Evolutionary conservation across 768 basidiomycete genomes (phyloP), one percentile per base, ranked within the genome.

Genomic region (Mycena capillaripes): DNA sequence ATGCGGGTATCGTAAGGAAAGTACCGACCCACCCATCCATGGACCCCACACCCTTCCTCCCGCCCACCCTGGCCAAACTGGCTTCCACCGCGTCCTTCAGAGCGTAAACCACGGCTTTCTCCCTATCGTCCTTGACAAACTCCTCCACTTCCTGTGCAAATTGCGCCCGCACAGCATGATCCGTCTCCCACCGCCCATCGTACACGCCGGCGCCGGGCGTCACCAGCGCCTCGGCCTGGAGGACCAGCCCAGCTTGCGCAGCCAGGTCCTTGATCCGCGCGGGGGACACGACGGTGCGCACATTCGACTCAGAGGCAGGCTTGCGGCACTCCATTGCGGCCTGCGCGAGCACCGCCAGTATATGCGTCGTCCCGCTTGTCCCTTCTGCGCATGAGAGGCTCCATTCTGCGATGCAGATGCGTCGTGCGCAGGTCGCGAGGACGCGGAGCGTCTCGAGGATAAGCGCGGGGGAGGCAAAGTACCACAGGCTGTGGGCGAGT

Each of bases 151-250:
- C 76, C 40, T 75, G 50, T 29, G 55, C 50, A 62, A 84, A 85
- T 0, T 27, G 64, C 14, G 69, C 40, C 5, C 66, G 50, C 42
- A 78, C 23, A 4, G 80, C 81, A 17, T 42, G 76, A 1, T 42
- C 53, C 1, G 79, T 77, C 72, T 86, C 84, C 85, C 85, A 86
- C 25, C 62, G 48, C 29, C 82, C 85, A 46, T 85, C 83, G 17
- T 75, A 56, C 69, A 85, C 72, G 6, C 71, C 73, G 3, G 68
- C 69, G 2, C 69, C 76, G 3, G 82, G 79, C 7, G 63, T 72
- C 12, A 83, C 44, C 23, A 63, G 58, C 32, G 59, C 58, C 73
- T 84, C 81, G 21, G 65, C 48, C 38, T 44, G 42, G 10, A 83
- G 34, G 12, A 25, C 52, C 12, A 76, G 75, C 17, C 82, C 82